Conservation (phyloP, 495 filamentous ascomycete species). For the Xylona heveae region DNA sequence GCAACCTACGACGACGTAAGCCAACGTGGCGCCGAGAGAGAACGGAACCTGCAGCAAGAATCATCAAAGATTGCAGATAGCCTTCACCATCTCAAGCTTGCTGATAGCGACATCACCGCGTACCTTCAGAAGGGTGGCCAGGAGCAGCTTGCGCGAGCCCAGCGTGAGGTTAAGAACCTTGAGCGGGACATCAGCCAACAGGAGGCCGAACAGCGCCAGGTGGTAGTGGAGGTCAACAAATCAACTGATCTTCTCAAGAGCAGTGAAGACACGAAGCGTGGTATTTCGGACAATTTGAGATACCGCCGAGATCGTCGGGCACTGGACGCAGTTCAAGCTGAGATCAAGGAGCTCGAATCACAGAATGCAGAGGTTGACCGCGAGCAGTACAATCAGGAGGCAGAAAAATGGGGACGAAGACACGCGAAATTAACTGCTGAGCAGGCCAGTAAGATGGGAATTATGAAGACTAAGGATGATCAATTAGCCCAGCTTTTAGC, state of each 20-base stretch:
- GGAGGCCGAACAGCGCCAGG: conserved; percentile 42
- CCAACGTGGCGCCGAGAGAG: conserved; percentile 44
- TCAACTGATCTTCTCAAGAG: conserved; percentile 57
- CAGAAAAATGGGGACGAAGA: conserved; percentile 33
- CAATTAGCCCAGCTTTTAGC: conserved; percentile 42
- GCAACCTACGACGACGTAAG: conserved; percentile 52
- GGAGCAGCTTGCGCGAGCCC: conserved; percentile 42
- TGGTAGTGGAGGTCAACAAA: conserved; percentile 51
- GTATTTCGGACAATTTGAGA: conserved; percentile 67
- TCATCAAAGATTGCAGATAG: conserved; percentile 48
- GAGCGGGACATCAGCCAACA: conserved; percentile 40
- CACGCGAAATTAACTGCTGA: conserved; percentile 38
- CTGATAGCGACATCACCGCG: conserved; percentile 54
- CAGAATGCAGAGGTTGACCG: conserved; percentile 70
- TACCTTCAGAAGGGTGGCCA: conserved; percentile 64
- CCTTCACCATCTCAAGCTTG: conserved; percentile 50
- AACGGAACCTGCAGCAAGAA: conserved; percentile 51
- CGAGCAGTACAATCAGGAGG: conserved; percentile 48
- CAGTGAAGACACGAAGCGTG: conserved; percentile 55
- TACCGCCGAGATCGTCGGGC: conserved; percentile 54
- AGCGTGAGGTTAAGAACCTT: conserved; percentile 43
- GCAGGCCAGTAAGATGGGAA: conserved; percentile 41
- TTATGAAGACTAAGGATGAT: conserved; percentile 63
- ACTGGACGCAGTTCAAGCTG: conserved; percentile 37
- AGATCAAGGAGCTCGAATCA: conserved; percentile 56